Percentiles rank a stretch among this genome's conserved stretches.
phyloP scores from a whole-genome alignment of 331 rosid species.

The Malus hybrid region DNA sequence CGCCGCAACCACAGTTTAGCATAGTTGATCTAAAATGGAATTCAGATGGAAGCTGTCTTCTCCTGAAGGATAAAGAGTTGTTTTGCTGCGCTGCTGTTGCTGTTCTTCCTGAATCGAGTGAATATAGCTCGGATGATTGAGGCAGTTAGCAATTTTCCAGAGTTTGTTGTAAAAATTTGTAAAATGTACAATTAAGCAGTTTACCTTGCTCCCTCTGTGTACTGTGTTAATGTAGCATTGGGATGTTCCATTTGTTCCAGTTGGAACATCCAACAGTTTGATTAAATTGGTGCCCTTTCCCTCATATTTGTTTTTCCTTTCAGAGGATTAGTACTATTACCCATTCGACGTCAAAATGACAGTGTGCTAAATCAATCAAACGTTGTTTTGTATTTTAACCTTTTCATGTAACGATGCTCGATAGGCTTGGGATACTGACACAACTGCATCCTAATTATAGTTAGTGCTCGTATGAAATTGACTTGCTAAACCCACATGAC shows the following conservation, averaged over 20 bases:
- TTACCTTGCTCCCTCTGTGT: neutral
- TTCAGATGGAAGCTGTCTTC: conserved; percentile 85
- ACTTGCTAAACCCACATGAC: neutral
- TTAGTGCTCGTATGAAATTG: neutral
- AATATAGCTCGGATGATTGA: conserved; percentile 86
- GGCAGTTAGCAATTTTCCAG: neutral
- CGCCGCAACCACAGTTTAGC: conserved; percentile 48
- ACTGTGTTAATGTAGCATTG: neutral
- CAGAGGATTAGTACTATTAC: neutral
- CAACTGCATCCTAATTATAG: rapidly evolving
- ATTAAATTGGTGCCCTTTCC: neutral
- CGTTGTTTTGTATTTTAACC: no score
- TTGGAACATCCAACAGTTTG: neutral
- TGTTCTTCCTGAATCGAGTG: conserved; percentile 65
- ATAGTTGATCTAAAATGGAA: conserved; percentile 88
- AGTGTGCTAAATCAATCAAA: no score
- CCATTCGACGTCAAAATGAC: neutral
- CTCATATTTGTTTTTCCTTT: neutral
- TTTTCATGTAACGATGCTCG: neutral
- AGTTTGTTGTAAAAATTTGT: neutral
- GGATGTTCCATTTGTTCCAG: neutral
- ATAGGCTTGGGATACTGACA: neutral
- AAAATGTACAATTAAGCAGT: neutral
- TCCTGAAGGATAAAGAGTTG: conserved; percentile 86
- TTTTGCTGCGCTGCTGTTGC: conserved; percentile 89